A percentile compares a stretch with the other conserved stretches of the same genome.
These are phyloP conservation scores for Tarenaya hassleriana DNA, from an alignment of 345 rosid species.

Conservation along the genomic window DNA sequence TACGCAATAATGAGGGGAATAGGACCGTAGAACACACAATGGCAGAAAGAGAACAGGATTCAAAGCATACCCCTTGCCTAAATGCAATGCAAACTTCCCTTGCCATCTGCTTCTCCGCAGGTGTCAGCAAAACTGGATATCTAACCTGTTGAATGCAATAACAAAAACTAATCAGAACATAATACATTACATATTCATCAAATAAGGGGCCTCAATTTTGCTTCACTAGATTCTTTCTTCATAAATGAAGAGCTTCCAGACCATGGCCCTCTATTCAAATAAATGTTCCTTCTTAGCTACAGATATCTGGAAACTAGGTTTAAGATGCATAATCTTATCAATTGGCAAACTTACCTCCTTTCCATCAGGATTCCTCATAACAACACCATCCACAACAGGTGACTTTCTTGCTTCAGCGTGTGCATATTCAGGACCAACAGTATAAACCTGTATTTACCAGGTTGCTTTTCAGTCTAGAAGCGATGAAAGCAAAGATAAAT, in stretches of 20 bases:
- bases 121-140: slow-evolving; percentile 84
- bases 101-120: slow-evolving; percentile 98
- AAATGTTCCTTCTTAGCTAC: too few species aligned
- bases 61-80: slow-evolving; percentile 81
- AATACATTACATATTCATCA: slow-evolving; percentile 13
- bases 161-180: slow-evolving; percentile 9
- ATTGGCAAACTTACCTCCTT: slow-evolving; percentile 67
- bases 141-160: slow-evolving; percentile 51
- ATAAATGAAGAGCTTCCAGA: background rate
- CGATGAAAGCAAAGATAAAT: slow-evolving; percentile 15
- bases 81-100: slow-evolving; percentile 95
- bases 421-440: slow-evolving; percentile 98
- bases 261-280: too few species aligned
- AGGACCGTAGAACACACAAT: slow-evolving; percentile 20
- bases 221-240: too few species aligned
- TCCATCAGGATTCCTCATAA: slow-evolving; percentile 94
- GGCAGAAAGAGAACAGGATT: slow-evolving; percentile 7
- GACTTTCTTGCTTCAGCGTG: slow-evolving; percentile 99
- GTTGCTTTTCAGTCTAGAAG: slow-evolving; percentile 18
- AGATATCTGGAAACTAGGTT: slow-evolving; percentile 3
- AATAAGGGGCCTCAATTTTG: slow-evolving; percentile 15
- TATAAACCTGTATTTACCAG: slow-evolving; percentile 67
- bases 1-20: slow-evolving; percentile 5
- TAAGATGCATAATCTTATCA: slow-evolving; percentile 18
- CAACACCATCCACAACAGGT: slow-evolving; percentile 99